A percentile compares a stretch with the other conserved stretches of the same genome.
Conservation (phyloP, 805 yeast species). For the Wickerhamomyces alni region DNA sequence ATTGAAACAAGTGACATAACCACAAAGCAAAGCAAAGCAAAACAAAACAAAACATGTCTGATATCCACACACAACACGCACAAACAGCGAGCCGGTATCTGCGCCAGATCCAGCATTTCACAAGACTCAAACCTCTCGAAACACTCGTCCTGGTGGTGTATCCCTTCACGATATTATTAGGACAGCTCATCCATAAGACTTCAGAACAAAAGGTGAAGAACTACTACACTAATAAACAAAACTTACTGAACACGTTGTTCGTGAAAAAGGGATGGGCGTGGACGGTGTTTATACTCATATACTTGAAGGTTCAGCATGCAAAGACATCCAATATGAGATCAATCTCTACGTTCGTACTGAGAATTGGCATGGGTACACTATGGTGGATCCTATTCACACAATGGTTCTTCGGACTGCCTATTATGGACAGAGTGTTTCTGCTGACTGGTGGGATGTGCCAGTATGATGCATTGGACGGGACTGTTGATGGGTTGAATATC, state of each 20-base stretch:
- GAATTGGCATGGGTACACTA: slow-evolving; percentile 32
- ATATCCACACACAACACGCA: too few relatives aligned
- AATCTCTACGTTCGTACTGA: slow-evolving; percentile 3
- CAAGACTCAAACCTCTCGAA: slow-evolving; percentile 9
- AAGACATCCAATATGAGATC: slow-evolving; percentile 3
- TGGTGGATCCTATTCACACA: slow-evolving; percentile 91
- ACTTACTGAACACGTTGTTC: slow-evolving; percentile 63
- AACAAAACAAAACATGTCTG: background rate
- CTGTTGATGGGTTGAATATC: background rate
- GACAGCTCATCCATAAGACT: slow-evolving; percentile 40
- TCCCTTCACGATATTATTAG: slow-evolving; percentile 41
- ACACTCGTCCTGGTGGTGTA: slow-evolving; percentile 18
- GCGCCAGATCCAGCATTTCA: too few relatives aligned
- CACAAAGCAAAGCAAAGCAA: too few relatives aligned
- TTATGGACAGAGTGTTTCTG: slow-evolving; percentile 82
- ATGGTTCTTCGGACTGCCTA: slow-evolving; percentile 77
- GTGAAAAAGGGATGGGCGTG: slow-evolving; percentile 94
- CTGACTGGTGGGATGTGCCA: slow-evolving; percentile 80
- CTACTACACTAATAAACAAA: slow-evolving; percentile 50
- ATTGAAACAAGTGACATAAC: too few relatives aligned
- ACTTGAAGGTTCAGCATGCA: slow-evolving; percentile 10
- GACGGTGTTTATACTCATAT: slow-evolving; percentile 51
- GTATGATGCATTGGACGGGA: slow-evolving; percentile 4
- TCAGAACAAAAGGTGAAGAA: slow-evolving; percentile 7
- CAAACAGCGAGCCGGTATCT: too few relatives aligned